phyloP scores from a whole-genome alignment of 441 rosid genomes.

The Manihot esculenta region DNA sequence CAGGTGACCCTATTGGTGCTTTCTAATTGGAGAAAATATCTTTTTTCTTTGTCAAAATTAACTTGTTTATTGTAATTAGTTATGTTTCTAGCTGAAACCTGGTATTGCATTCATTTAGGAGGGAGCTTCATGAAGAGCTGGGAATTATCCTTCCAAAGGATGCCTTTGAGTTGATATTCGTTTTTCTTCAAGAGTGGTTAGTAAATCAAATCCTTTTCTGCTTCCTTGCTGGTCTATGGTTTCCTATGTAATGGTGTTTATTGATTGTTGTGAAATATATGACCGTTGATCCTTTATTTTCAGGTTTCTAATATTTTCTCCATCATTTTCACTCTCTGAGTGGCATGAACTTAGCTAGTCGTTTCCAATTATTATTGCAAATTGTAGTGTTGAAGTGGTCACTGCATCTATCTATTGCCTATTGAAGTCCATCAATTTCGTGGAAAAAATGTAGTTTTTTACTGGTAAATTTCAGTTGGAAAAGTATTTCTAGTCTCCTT shows the following conservation, averaged over 20 bases:
- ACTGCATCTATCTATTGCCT: no score
- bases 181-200: slow-evolving; percentile 79
- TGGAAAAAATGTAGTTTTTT: no score
- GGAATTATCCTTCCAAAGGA: slow-evolving; percentile 80
- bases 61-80: not conserved
- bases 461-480: no score
- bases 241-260: slow-evolving; percentile 5
- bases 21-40: not conserved
- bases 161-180: slow-evolving; percentile 79
- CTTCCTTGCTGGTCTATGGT: not conserved
- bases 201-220: slow-evolving; percentile 22
- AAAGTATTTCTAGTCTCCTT: no score
- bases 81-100: no score
- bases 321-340: not conserved
- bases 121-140: slow-evolving; percentile 91
- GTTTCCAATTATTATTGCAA: no score
- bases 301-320: not conserved
- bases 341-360: no score
- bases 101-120: slow-evolving; percentile 39
- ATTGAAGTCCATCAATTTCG: no score
- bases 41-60: not conserved
- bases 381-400: no score
- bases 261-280: not conserved
- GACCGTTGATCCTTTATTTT: not conserved
- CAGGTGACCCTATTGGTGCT: slow-evolving; percentile 34